Evolutionary conservation across 2,329 filamentous ascomycete genomes (phyloP).

Genomic region (Plenodomus lindquistii): DNA sequence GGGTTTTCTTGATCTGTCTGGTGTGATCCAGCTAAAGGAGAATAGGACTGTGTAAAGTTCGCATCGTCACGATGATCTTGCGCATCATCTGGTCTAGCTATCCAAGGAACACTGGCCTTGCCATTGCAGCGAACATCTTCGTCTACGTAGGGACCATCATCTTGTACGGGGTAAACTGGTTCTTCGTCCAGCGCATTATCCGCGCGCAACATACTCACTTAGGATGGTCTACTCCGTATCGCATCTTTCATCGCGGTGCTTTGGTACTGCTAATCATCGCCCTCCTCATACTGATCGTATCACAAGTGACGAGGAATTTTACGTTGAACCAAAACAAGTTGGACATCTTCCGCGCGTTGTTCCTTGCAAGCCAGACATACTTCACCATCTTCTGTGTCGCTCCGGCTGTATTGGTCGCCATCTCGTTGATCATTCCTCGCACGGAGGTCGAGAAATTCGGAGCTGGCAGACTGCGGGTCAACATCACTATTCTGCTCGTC

Average conservation of each 20-base stretch:
- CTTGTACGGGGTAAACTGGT: constrained; percentile 77
- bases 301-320: constrained; percentile 68
- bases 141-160: constrained; percentile 74
- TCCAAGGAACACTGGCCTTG: constrained; percentile 51
- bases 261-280: constrained; percentile 59
- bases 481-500: constrained; percentile 67
- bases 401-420: constrained; percentile 61
- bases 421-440: constrained; percentile 54
- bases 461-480: constrained; percentile 66
- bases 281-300: constrained; percentile 68
- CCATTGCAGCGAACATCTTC: constrained; percentile 68
- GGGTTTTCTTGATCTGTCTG: constrained; percentile 2
- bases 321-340: constrained; percentile 61
- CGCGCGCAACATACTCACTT: constrained; percentile 71
- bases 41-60: constrained; percentile 50
- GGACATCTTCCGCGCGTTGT: constrained; percentile 62
- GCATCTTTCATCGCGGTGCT: constrained; percentile 53
- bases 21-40: background rate
- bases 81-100: constrained; percentile 44
- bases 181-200: constrained; percentile 76
- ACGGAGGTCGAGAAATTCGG: constrained; percentile 64
- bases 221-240: constrained; percentile 67
- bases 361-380: constrained; percentile 66
- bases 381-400: constrained; percentile 69
- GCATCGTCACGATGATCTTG: constrained; percentile 49